These are phyloP conservation scores for Vaccinium vitisidaea DNA, from an alignment of 148 eudicot species.

Conservation along the genomic window DNA sequence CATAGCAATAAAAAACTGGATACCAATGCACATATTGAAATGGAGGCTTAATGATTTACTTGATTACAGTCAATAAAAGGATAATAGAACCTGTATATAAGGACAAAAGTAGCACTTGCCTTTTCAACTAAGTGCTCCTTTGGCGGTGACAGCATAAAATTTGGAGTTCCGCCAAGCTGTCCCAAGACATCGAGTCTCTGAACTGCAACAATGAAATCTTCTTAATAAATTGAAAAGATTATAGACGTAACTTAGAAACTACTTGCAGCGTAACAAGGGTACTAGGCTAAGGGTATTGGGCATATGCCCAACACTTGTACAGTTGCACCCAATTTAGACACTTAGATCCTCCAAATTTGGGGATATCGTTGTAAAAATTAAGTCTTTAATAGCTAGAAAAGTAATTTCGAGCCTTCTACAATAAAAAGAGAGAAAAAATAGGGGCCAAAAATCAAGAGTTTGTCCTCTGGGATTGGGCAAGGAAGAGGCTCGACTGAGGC, in stretches of 20 bases:
- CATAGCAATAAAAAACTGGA: neutral
- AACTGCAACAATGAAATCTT: conserved; percentile 31
- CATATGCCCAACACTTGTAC: no score
- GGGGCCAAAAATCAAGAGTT: no score
- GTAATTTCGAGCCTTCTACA: no score
- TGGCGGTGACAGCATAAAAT: conserved; percentile 45
- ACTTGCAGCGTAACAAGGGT: neutral
- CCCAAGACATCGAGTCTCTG: conserved; percentile 34
- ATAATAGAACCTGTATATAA: neutral
- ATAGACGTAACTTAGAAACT: neutral
- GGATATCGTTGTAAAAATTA: no score
- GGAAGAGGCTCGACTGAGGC: no score
- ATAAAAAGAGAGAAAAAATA: no score
- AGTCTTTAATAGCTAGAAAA: no score
- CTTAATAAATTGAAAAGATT: neutral
- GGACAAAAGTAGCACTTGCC: conserved; percentile 40
- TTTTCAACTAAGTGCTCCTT: conserved; percentile 76
- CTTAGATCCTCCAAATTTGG: no score
- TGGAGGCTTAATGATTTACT: neutral
- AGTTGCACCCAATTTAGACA: no score
- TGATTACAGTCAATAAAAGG: neutral
- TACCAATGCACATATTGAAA: neutral
- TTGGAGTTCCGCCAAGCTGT: conserved; percentile 36
- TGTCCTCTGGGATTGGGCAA: no score
- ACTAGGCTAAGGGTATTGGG: no score